phyloP scores from a whole-genome alignment of 768 basidiomycete species.

The Boletus pseudopeckii region DNA sequence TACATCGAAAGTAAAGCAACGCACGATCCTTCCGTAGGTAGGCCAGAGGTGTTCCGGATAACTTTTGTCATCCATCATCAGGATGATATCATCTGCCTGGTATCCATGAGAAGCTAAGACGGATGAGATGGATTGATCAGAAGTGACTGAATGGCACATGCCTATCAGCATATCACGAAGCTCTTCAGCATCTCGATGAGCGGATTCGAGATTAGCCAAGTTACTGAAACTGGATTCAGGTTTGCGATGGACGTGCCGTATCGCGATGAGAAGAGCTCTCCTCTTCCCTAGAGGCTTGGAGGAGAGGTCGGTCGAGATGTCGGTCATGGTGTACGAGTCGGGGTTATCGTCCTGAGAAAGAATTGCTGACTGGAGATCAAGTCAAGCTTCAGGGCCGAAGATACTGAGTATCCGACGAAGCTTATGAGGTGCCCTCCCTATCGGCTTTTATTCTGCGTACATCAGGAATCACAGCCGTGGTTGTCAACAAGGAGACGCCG shows the following conservation, averaged over 20 bases:
- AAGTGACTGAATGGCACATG: not conserved
- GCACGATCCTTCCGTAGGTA: constrained; percentile 44
- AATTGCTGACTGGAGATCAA: no score
- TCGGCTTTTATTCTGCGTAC: not conserved
- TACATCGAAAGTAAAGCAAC: constrained; percentile 2
- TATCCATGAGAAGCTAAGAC: constrained; percentile 38
- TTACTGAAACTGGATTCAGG: not conserved
- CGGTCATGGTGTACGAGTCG: not conserved
- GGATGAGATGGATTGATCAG: not conserved
- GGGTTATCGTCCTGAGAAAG: not conserved
- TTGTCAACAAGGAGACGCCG: no score
- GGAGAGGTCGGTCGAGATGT: not conserved
- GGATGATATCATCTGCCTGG: constrained; percentile 35
- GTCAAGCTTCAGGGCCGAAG: not conserved
- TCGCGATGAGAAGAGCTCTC: constrained; percentile 21
- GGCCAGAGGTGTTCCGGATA: constrained; percentile 37
- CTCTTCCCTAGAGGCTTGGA: constrained; percentile 2
- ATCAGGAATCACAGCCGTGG: not conserved
- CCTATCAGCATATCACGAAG: constrained; percentile 19
- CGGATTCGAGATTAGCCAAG: constrained; percentile 7
- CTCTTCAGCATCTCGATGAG: constrained; percentile 19
- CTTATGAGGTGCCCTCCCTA: not conserved
- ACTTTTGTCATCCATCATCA: constrained; percentile 39
- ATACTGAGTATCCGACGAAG: not conserved
- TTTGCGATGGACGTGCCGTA: constrained; percentile 7